phyloP scores from a whole-genome alignment of 1,284 basidiomycete genomes.

The Apiotrichum mycotoxinovorans region DNA sequence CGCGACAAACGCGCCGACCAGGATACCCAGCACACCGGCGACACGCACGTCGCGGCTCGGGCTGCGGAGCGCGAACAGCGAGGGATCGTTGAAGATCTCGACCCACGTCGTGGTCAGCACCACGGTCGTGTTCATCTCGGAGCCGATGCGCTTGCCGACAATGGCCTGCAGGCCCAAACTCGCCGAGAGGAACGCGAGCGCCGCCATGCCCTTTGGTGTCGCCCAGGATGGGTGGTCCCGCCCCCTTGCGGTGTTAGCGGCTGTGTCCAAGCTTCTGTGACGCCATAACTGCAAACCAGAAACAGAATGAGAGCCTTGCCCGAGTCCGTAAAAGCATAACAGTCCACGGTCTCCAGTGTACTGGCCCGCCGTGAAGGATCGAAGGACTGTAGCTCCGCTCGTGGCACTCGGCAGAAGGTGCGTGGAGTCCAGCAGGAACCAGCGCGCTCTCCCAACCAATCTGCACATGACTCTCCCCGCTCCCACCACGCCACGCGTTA shows the following conservation, averaged over 20 bases:
- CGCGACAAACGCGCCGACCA: constrained; percentile 70
- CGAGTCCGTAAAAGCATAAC: too few species aligned
- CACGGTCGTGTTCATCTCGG: constrained; percentile 61
- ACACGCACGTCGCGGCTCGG: constrained; percentile 68
- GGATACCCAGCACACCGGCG: constrained; percentile 63
- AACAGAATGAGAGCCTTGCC: too few species aligned
- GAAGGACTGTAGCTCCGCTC: too few species aligned
- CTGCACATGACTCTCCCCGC: background rate
- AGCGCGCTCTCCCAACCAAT: background rate
- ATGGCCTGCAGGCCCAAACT: constrained; percentile 73
- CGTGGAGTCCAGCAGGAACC: too few species aligned
- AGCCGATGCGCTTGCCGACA: constrained; percentile 69
- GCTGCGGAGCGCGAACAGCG: constrained; percentile 57
- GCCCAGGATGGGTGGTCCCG: constrained; percentile 67
- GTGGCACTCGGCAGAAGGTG: too few species aligned
- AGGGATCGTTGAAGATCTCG: constrained; percentile 74
- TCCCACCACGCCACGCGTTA: background rate
- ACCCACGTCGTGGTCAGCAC: constrained; percentile 78
- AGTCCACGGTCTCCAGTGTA: too few species aligned
- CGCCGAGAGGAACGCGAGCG: constrained; percentile 70
- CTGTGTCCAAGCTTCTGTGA: background rate
- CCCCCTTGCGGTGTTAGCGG: constrained; percentile 24
- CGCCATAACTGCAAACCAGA: background rate
- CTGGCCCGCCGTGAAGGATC: too few species aligned
- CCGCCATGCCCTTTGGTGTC: constrained; percentile 62